phyloP scores from a whole-genome alignment of 441 rosid species.

The Macaranga tanarius region DNA sequence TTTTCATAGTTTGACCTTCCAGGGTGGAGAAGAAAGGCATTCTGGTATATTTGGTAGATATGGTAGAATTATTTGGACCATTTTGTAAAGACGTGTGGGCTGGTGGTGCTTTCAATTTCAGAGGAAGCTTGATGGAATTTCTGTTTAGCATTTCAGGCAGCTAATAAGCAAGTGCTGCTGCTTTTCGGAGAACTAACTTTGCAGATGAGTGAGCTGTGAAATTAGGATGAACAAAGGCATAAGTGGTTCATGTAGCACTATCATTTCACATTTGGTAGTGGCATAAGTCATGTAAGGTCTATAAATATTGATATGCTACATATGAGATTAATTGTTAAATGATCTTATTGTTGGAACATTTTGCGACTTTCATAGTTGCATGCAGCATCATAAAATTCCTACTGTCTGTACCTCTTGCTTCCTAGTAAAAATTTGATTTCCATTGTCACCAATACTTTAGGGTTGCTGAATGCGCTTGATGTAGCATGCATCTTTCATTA shows the following conservation, averaged over 20 bases:
- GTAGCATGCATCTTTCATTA: not conserved
- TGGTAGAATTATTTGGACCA: not conserved
- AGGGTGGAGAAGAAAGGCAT: not conserved
- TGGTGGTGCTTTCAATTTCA: not conserved
- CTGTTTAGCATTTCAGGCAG: not conserved
- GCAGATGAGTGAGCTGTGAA: not conserved
- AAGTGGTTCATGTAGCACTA: not conserved
- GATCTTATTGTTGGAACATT: too few relatives aligned
- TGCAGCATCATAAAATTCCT: too few relatives aligned
- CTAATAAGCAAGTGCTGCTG: not conserved
- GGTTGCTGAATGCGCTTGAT: constrained; percentile 10
- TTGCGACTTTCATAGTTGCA: too few relatives aligned
- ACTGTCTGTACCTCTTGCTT: too few relatives aligned
- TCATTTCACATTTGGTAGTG: not conserved
- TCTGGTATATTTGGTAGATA: not conserved
- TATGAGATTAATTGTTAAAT: not conserved
- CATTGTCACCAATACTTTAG: not conserved
- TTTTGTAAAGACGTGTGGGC: not conserved
- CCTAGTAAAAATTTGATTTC: too few relatives aligned
- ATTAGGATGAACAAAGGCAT: not conserved
- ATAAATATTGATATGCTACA: not conserved
- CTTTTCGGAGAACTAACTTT: not conserved
- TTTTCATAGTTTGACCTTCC: not conserved
- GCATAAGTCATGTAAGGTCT: not conserved
- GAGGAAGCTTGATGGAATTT: not conserved